Conservation (phyloP, 139 green algal genomes). For the Coccomyxa sp. region DNA sequence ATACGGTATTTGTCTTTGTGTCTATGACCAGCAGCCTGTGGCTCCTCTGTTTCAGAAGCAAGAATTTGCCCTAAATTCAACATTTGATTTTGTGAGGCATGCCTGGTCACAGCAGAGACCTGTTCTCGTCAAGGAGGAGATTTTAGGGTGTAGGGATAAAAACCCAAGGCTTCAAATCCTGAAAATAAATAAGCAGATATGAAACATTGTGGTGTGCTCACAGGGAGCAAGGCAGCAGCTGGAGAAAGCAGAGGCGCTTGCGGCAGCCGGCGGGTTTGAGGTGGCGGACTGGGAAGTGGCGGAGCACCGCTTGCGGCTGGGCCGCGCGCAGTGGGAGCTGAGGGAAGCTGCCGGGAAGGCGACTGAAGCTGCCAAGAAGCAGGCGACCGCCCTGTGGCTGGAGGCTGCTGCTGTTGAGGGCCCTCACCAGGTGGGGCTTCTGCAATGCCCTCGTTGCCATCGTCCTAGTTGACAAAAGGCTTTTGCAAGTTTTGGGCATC, state of each 20-base stretch:
- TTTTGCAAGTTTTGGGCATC: too few relatives aligned
- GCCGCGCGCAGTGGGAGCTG: conserved; percentile 39
- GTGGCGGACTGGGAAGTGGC: conserved; percentile 16
- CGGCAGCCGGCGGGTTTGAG: background rate
- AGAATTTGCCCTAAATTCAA: background rate
- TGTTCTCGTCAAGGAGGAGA: background rate
- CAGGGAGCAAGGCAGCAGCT: conserved; percentile 23
- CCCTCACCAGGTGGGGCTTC: background rate
- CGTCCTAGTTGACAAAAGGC: background rate
- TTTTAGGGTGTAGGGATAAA: too few relatives aligned
- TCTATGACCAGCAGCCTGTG: background rate
- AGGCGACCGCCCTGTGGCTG: conserved; percentile 25
- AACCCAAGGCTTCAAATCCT: too few relatives aligned
- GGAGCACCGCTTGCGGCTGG: conserved; percentile 26
- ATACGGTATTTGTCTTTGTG: background rate
- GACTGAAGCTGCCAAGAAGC: background rate
- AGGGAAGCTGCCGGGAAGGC: background rate
- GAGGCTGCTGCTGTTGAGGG: conserved; percentile 37
- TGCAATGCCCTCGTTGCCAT: background rate
- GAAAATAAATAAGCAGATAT: too few relatives aligned
- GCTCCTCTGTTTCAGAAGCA: too few relatives aligned
- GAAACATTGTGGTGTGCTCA: background rate
- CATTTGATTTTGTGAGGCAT: background rate
- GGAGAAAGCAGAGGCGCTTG: conserved; percentile 8
- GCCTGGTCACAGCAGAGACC: background rate